Percentiles rank a stretch among this genome's conserved stretches.
Evolutionary conservation across 345 rosid genomes (phyloP).

Genomic region (Bruguiera parviflora): DNA sequence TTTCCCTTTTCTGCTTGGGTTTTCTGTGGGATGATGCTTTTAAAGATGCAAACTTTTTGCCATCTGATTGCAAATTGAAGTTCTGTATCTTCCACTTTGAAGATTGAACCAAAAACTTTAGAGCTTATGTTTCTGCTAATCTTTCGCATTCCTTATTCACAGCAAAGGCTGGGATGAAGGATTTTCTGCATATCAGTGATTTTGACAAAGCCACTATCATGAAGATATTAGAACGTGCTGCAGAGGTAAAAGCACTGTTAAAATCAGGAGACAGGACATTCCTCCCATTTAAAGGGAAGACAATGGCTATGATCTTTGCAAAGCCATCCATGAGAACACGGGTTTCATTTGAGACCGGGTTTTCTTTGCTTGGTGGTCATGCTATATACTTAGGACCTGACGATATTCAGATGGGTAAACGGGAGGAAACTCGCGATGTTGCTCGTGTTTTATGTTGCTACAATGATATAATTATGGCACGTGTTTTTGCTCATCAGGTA

Average conservation of each 20-base stretch:
- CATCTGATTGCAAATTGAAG: background rate
- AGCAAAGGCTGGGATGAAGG: slow-evolving; percentile 54
- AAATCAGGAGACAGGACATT: slow-evolving; percentile 82
- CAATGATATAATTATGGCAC: slow-evolving; percentile 93
- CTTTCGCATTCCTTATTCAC: slow-evolving; percentile 21
- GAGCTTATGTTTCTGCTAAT: background rate
- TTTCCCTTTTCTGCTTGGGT: background rate
- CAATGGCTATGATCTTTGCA: slow-evolving; percentile 95
- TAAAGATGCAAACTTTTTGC: no score
- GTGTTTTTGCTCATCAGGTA: slow-evolving; percentile 98
- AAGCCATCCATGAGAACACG: slow-evolving; percentile 98
- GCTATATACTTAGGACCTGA: slow-evolving; percentile 83
- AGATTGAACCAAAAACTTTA: background rate
- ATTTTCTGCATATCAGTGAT: slow-evolving; percentile 76
- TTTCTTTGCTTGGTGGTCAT: slow-evolving; percentile 94
- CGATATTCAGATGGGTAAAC: slow-evolving; percentile 95
- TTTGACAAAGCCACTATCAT: slow-evolving; percentile 76
- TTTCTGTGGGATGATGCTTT: background rate
- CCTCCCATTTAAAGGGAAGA: slow-evolving; percentile 81
- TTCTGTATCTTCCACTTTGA: background rate
- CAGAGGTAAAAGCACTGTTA: slow-evolving; percentile 73
- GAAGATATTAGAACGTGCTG: slow-evolving; percentile 67
- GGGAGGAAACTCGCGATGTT: slow-evolving; percentile 93
- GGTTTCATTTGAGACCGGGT: slow-evolving; percentile 95
- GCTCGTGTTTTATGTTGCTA: slow-evolving; percentile 89